phyloP scores from a whole-genome alignment of 2,329 filamentous ascomycete genomes.

The Calonectria pauciramosa region DNA sequence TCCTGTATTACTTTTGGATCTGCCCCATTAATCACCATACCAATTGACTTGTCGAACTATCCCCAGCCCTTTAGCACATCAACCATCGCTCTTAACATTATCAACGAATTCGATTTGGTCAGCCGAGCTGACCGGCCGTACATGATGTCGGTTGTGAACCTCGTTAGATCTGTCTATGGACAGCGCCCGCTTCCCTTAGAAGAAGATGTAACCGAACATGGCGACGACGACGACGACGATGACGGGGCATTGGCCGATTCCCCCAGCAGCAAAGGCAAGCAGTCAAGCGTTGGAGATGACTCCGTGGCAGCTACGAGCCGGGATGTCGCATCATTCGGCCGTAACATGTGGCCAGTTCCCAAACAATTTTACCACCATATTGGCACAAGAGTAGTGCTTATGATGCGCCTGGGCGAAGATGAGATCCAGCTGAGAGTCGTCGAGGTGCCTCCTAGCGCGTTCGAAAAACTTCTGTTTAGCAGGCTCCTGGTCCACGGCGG shows the following conservation, averaged over 20 bases:
- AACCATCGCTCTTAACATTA: conserved; percentile 39
- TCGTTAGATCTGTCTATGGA: conserved; percentile 26
- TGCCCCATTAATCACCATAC: conserved; percentile 34
- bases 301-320: not conserved
- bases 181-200: not conserved
- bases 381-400: conserved; percentile 30
- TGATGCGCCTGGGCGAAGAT: conserved; percentile 30
- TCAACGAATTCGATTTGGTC: conserved; percentile 43
- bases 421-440: conserved; percentile 32
- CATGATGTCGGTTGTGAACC: conserved; percentile 36
- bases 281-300: not conserved
- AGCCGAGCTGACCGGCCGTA: conserved; percentile 40
- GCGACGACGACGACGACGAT: not conserved
- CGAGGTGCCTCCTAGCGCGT: conserved; percentile 28
- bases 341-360: conserved; percentile 30
- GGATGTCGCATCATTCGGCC: not conserved
- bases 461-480: conserved; percentile 38
- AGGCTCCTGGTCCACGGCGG: conserved; percentile 35
- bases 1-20: conserved; percentile 42
- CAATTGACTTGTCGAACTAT: conserved; percentile 23
- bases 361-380: conserved; percentile 38
- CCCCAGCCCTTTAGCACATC: not conserved
- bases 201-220: not conserved
- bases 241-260: not conserved
- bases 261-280: not conserved